Base-by-base conservation (phyloP, 495 filamentous ascomycete species). In the Podospora bellae-mahoneyi region DNA sequence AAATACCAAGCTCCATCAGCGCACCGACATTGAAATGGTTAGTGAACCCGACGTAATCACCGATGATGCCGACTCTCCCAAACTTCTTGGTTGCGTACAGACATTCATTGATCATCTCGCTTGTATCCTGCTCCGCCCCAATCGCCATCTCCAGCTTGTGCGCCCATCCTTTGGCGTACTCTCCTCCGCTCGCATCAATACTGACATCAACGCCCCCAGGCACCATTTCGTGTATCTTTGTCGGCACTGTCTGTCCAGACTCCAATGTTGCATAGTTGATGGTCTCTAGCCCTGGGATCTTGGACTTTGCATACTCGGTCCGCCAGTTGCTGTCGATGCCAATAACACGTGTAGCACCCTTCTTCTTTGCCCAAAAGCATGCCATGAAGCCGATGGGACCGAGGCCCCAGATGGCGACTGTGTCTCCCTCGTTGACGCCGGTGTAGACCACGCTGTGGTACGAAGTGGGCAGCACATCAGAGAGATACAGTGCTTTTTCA, bases 401-500 rank as follows among this genome's bases (percentile, higher is more conserved):
- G 44, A 68, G 66, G 53, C 66, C 66, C 66, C 66, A 68, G 30
- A 68, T 53, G 3, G 66, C 66, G 6, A 68, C 66, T 4, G 27
- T 59, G 53, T 68, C 66, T n/a, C 60, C 66, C 53, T 68, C 27
- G 26, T 59, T 32, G 16, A 68, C 61, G 6, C 66, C 66, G 3
- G 66, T 64, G 53, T 68, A 64, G 26, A 4, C 20, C 10, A 68
- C 60, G 23, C n/a, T 23, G 62, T 68, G 55, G 69, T 90, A 92
- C 28, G 84, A 84, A 10, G 89, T 92, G 4, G 79, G 72, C 4
- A 91, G 70, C 16, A 91, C 87, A 68, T 91, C 88, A 0, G 85
- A 86, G 16, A 92, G 78, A 74, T 84, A 90, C 1, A 91, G 83
- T 23, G 23, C 67, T 3, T 89, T 90, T 79, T 90, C 88, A 73